Evolutionary conservation across 192 early-diverging fungal species (phyloP), one percentile per base, ranked within the genome.

Genomic region (Entomortierella beljakovae): DNA sequence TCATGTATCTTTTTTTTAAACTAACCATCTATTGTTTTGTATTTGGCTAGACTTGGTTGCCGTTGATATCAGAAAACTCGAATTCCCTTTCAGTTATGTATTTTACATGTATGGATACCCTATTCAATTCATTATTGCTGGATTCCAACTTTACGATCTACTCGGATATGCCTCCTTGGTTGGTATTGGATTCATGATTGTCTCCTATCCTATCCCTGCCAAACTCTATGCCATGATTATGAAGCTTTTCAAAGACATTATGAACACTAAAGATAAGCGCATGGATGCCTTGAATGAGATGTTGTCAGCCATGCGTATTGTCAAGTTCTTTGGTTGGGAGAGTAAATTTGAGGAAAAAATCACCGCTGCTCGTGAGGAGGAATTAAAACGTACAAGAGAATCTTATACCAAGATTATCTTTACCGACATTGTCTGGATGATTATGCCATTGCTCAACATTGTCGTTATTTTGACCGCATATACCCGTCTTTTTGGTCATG

Each of bases 311-410:
- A 97, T 99, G 49, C 88, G 95, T 31, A 93, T 98, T 43, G 90
- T 99, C 65, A 99, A 99, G 81, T 89, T 98, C 59, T 94, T 94
- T 80, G 92, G 91, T 33, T 96, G 94, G 94, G 91, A 94, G 82
- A 40, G 77, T 51, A 83, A 87, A 49, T 95, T 98, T 74, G 68
- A 89, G 25, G 82, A 87, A 25, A 86, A 89, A 43, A 86, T 98
- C 22, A 81, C 87, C 6, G 81, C 67, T 6, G 85, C 89, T 26
- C 87, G 92, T 35, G 81, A 88, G 13, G 80, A 72, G 18, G 92
- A 95, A 81, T 77, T 94, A 3, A 70, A 60, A 15, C 81, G 80
- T 23, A 80, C 91, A 35, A 81, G 82, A 38, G 67, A 72, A 31
- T 80, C 85, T 15, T 81, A 89, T 57, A 58, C 85, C 20, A 72